Conservation (phyloP, 345 rosid species). For the Anastatica hierochuntica region DNA sequence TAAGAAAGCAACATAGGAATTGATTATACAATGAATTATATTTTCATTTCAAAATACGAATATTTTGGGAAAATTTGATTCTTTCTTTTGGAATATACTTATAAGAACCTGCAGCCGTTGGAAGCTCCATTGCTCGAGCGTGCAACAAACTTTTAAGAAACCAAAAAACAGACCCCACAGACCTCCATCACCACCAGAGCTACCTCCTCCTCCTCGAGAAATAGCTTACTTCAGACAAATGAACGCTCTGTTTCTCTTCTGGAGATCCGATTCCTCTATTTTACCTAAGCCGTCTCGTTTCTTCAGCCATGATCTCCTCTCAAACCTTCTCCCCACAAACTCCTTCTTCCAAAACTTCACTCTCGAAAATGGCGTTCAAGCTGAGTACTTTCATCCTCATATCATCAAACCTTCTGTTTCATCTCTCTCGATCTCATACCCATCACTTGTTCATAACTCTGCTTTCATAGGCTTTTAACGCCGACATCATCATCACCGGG, state of each 20-base stretch:
- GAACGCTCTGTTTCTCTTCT: slow-evolving; percentile 49
- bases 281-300: slow-evolving; percentile 77
- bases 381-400: slow-evolving; percentile 89
- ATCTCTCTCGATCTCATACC: slow-evolving; percentile 66
- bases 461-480: slow-evolving; percentile 44
- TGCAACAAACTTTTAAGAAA: slow-evolving; percentile 34
- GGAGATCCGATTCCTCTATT: slow-evolving; percentile 41
- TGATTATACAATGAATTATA: no score
- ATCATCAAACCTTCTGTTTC: slow-evolving; percentile 53
- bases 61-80: no score
- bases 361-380: slow-evolving; percentile 68
- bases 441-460: slow-evolving; percentile 51
- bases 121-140: no score
- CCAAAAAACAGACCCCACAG: slow-evolving; percentile 14
- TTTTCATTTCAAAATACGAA: no score
- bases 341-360: slow-evolving; percentile 90
- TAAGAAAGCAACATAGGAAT: no score
- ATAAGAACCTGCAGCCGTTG: no score
- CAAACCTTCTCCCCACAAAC: slow-evolving; percentile 72
- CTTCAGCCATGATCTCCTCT: slow-evolving; percentile 58
- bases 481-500: slow-evolving; percentile 65
- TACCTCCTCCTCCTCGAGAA: slow-evolving; percentile 12
- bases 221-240: slow-evolving; percentile 15
- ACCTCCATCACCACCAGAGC: slow-evolving; percentile 22
- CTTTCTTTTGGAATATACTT: no score